Base-by-base conservation (phyloP, 306 rosid species). In the Potentilla sterilis region DNA sequence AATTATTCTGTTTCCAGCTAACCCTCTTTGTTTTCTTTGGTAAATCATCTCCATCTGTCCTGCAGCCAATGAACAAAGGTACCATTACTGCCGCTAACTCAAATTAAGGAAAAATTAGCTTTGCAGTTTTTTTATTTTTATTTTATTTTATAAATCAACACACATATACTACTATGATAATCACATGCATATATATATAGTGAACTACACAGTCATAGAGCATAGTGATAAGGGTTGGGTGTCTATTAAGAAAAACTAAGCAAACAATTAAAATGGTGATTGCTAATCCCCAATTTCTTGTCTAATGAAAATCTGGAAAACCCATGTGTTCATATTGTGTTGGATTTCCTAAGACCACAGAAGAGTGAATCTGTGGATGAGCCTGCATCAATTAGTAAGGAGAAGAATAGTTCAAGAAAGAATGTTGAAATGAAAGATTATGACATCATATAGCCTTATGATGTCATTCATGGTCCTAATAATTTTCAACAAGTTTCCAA, bases 401-500 rank as follows among this genome's bases (percentile, higher is more conserved):
- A 11, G 22, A 70, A n/a, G 64, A 6, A 37, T 0, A 52, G 28
- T 49, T 34, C 18, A 15, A 15, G 74, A 69, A 4, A 28, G 32
- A 5, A 44, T n/a, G 66, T 6, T 28, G 40, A 28, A 51, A 24
- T 24, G 41, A 46, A 44, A 9, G 9, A 46, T 15, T 15, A 8
- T 46, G 73, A 44, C 55, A 44, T 68, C 54, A 69, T 69, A 16
- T 69, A 16, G 7, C 2, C 0, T 4, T 2, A 40, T 7, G 44
- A 70, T 35, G 62, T 70, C 62, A 70, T 49, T 70, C 62, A 70
- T 49, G 18, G 34, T 48, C n/a, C 62, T 49, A 5, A 32, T 24
- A 43, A 28, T 47, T 70, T 48, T 47, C 59, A 4, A 2, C 6
- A 12, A 9, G 6, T 12, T 22, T 3, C 18, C 7, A 22, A 7